Evolutionary conservation across 192 early-diverging fungal genomes (phyloP).

Genomic region (Cladochytrium replicatum): DNA sequence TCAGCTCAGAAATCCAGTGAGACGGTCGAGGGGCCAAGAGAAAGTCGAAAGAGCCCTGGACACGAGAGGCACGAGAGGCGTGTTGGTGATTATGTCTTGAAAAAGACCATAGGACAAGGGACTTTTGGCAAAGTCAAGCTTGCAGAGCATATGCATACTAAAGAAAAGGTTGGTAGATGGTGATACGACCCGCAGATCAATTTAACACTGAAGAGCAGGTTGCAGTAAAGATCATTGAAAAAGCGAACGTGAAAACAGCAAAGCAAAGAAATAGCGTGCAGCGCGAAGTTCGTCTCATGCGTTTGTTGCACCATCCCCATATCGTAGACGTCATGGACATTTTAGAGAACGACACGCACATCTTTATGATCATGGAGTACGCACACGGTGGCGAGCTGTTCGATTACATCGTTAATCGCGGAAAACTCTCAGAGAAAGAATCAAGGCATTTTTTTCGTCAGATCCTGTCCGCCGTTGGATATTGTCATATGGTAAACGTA

Average conservation of each 20-base stretch:
- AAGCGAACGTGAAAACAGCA: slow-evolving; percentile 39
- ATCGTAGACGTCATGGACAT: slow-evolving; percentile 48
- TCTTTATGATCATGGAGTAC: slow-evolving; percentile 52
- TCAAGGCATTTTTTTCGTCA: slow-evolving; percentile 37
- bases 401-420: slow-evolving; percentile 49
- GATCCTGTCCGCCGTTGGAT: slow-evolving; percentile 41
- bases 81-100: slow-evolving; percentile 19
- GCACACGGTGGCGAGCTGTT: slow-evolving; percentile 48
- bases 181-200: not conserved
- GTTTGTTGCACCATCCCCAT: slow-evolving; percentile 35
- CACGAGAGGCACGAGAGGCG: no score
- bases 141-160: slow-evolving; percentile 35
- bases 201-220: slow-evolving; percentile 21
- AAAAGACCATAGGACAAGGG: slow-evolving; percentile 43
- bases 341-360: slow-evolving; percentile 17
- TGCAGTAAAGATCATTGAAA: slow-evolving; percentile 52
- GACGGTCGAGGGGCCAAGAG: no score
- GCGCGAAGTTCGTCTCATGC: slow-evolving; percentile 37
- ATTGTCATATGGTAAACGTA: slow-evolving; percentile 45
- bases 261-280: slow-evolving; percentile 42
- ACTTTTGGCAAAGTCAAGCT: slow-evolving; percentile 55
- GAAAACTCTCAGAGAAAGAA: slow-evolving; percentile 30
- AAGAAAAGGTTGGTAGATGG: slow-evolving; percentile 24
- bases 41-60: no score
- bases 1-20: no score